Conservation (phyloP, 768 basidiomycete species). For the Trametes villosa region DNA sequence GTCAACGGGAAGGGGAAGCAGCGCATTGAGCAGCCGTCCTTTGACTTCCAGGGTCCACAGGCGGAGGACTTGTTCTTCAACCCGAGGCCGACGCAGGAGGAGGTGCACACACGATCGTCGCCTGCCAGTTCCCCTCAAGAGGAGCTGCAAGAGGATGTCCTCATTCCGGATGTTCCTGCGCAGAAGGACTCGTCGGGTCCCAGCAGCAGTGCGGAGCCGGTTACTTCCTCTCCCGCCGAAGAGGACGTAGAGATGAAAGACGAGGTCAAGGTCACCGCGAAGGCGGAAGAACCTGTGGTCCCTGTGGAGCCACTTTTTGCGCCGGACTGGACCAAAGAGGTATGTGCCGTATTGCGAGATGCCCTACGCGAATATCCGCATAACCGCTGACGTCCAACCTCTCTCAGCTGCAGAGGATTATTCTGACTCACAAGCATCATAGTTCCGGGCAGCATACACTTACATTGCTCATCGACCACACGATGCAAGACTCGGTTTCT, state of each 20-base stretch:
- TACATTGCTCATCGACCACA: constrained; percentile 52
- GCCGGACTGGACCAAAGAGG: constrained; percentile 61
- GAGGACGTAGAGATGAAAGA: constrained; percentile 32
- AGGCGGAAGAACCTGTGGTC: constrained; percentile 21
- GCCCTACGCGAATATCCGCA: background rate
- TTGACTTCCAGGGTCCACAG: background rate
- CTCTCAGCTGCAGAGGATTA: constrained; percentile 57
- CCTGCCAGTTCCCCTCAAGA: background rate
- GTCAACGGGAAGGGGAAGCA: constrained; percentile 27
- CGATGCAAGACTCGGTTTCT: constrained; percentile 31
- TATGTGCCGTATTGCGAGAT: constrained; percentile 32
- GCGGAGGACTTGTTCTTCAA: constrained; percentile 24
- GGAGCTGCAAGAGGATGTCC: background rate
- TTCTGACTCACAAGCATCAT: constrained; percentile 59
- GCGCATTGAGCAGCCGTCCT: background rate
- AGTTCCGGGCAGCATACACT: constrained; percentile 49
- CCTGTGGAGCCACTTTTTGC: constrained; percentile 36
- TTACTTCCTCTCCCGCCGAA: constrained; percentile 11
- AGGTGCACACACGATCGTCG: background rate
- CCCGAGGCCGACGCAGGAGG: background rate
- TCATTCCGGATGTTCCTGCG: background rate
- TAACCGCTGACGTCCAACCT: too few relatives aligned
- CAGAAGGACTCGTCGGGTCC: constrained; percentile 28
- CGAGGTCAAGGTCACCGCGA: constrained; percentile 30
- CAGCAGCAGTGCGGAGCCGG: constrained; percentile 23